phyloP scores from a whole-genome alignment of 305 asterid genomes.

The Solanum hybrid region DNA sequence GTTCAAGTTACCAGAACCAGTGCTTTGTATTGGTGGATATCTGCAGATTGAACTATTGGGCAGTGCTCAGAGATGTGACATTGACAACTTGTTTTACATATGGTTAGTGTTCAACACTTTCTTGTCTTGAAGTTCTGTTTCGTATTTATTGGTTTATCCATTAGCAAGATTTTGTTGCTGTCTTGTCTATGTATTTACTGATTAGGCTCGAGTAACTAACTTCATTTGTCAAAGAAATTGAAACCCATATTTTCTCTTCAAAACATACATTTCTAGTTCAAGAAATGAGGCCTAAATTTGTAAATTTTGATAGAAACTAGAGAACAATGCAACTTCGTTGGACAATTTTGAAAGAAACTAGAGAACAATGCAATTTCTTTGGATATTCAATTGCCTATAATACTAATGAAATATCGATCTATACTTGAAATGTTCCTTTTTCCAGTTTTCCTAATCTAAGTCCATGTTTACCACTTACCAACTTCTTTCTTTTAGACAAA shows the following conservation, averaged over 20 bases:
- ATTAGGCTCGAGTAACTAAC: not conserved
- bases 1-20: constrained; percentile 64
- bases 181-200: not conserved
- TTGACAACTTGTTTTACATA: constrained; percentile 50
- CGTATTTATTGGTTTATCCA: not conserved
- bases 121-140: not conserved
- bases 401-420: not conserved
- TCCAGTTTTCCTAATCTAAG: not conserved
- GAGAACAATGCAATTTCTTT: not conserved
- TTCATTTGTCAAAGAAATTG: not conserved
- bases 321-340: not conserved
- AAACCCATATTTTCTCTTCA: not conserved
- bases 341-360: not conserved
- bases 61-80: constrained; percentile 51
- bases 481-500: not conserved
- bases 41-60: constrained; percentile 66
- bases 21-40: constrained; percentile 62
- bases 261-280: not conserved
- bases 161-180: not conserved
- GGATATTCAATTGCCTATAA: not conserved
- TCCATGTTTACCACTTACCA: not conserved
- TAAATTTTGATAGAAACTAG: not conserved
- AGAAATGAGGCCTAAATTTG: not conserved
- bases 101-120: constrained; percentile 35
- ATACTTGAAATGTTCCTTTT: not conserved